Base-by-base conservation (phyloP, 768 basidiomycete species). In the Amanita rimosa region DNA sequence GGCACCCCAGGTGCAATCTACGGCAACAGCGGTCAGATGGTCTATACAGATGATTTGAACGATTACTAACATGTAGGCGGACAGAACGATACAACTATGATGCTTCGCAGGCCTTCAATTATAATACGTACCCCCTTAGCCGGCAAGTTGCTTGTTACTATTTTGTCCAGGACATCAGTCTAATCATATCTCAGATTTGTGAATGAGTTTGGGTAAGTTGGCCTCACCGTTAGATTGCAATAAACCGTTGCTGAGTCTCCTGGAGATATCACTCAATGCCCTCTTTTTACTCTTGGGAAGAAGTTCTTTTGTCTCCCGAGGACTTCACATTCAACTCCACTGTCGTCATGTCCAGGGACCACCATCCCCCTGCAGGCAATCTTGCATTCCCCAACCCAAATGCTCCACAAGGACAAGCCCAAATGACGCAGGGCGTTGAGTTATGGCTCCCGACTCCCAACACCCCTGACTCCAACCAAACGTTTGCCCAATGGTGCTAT, bases 401-500 rank as follows among this genome's bases (percentile, higher is more conserved):
- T 53, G 74, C 74, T 5, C 64, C 60, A 3, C 62, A 72, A 53
- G 78, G 77, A 10, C 77, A 79, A 58, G 62, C 57, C 6, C 68
- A 81, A 54, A 74, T 79, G 76, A 67, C 71, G 0, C 51, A 55
- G 14, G 75, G 68, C 2, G 77, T 78, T 35, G 66, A 75, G 50
- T 53, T 65, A n/a, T 79, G 76, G 75, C 68, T 79, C 11, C 76
- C 78, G 1, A 73, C 69, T 0, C 78, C 77, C 2, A 60, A 58
- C 11, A 75, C 72, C 1, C 51, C 67, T 14, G 66, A 76, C 55
- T 49, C 69, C 16, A 78, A 81, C 51, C 71, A 76, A 55, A 79
- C 77, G 0, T 79, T 81, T 58, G 73, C 78, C 0, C 76, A 79
- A 55, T 79, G 77, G 77, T 78, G 75, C 60, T 81, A 69, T 66